These are phyloP conservation scores for Aspergillus sp. DNA, from an alignment of 2,329 filamentous ascomycete genomes.

Conservation along the genomic window DNA sequence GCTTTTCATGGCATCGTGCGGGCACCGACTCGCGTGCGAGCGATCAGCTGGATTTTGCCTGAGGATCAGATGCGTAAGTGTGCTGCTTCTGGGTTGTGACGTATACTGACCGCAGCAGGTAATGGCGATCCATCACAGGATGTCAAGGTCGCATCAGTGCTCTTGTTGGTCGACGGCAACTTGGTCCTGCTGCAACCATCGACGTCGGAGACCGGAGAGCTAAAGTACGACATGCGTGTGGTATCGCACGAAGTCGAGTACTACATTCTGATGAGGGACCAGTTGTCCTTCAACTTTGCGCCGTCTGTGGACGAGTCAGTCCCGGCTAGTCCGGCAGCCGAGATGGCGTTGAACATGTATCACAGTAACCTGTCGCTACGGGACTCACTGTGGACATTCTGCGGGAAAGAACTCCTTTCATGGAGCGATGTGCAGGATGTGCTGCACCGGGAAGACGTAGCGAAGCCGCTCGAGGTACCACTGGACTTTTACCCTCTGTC, in stretches of 20 bases:
- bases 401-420: conserved; percentile 78
- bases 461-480: conserved; percentile 72
- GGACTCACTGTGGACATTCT: conserved; percentile 94
- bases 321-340: conserved; percentile 52
- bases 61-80: conserved; percentile 75
- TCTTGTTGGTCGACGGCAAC: conserved; percentile 97
- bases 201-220: conserved; percentile 73
- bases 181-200: conserved; percentile 88
- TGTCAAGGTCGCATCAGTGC: conserved; percentile 85
- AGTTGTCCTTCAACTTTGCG: conserved; percentile 56
- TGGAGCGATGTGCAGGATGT: conserved; percentile 91
- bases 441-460: conserved; percentile 72
- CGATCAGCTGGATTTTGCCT: conserved; percentile 92
- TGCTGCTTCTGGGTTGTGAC: neutral
- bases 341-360: conserved; percentile 47
- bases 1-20: conserved; percentile 95
- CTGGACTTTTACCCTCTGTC: conserved; percentile 97
- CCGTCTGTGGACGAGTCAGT: conserved; percentile 50
- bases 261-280: conserved; percentile 88
- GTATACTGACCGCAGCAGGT: conserved; percentile 41
- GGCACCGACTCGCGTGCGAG: conserved; percentile 86
- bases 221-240: conserved; percentile 98
- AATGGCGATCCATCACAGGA: conserved; percentile 95
- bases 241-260: conserved; percentile 96
- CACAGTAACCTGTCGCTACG: conserved; percentile 61